A percentile compares a stretch with the other conserved stretches of the same genome.
phyloP scores from a whole-genome alignment of 345 rosid species.

The Geranium brycei region DNA sequence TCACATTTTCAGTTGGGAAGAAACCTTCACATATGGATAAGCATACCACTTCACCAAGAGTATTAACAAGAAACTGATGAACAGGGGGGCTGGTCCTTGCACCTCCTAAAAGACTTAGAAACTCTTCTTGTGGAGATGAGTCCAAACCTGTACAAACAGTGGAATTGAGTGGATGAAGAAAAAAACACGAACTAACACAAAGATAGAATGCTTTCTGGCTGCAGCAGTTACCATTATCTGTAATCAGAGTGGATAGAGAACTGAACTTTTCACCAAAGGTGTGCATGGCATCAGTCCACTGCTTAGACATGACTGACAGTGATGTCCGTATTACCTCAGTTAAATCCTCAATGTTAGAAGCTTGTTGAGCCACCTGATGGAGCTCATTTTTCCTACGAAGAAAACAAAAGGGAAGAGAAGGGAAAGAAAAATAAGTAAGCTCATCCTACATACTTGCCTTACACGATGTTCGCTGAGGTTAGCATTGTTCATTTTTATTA shows the following conservation, averaged over 20 bases:
- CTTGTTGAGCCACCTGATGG: conserved; percentile 91
- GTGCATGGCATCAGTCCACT: conserved; percentile 82
- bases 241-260: conserved; percentile 53
- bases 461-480: neutral
- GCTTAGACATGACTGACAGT: conserved; percentile 63
- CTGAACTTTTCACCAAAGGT: conserved; percentile 67
- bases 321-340: conserved; percentile 68
- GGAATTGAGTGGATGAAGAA: conserved; percentile 11
- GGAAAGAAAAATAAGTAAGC: neutral
- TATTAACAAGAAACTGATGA: conserved; percentile 78
- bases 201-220: neutral
- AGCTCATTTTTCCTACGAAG: conserved; percentile 67
- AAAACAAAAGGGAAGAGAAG: neutral
- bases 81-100: conserved; percentile 81
- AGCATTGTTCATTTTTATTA: no score
- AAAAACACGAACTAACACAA: conserved; percentile 5
- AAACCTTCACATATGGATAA: conserved; percentile 10
- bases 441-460: neutral
- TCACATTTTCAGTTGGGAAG: conserved; percentile 8
- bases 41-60: conserved; percentile 77
- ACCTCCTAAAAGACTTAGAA: conserved; percentile 83
- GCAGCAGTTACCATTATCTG: conserved; percentile 51
- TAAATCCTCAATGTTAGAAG: conserved; percentile 75
- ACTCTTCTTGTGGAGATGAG: conserved; percentile 87
- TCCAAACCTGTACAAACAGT: conserved; percentile 46